phyloP scores from a whole-genome alignment of 78 protist species.

The Polysphondylium violaceum region DNA sequence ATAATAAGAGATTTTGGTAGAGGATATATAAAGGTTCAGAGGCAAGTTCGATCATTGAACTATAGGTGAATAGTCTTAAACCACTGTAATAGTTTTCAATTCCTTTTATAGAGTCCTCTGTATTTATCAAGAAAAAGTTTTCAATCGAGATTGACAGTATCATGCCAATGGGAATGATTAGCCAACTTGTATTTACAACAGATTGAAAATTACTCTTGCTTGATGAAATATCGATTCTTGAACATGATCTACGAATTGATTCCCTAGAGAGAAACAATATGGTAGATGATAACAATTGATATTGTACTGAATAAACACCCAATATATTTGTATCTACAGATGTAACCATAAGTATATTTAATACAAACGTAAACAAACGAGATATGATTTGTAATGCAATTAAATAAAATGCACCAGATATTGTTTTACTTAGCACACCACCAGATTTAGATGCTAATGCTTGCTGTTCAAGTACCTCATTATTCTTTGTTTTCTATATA shows the following conservation, averaged over 20 bases:
- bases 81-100: conserved; percentile 24
- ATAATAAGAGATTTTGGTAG: conserved; percentile 39
- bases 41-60: conserved; percentile 20
- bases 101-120: background rate
- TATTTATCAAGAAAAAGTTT: background rate
- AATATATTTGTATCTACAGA: conserved; percentile 26
- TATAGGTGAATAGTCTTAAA: conserved; percentile 17
- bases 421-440: background rate
- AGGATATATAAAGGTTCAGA: conserved; percentile 66
- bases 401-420: conserved; percentile 51
- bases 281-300: conserved; percentile 44
- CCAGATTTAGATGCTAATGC: too few relatives aligned
- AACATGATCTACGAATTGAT: conserved; percentile 67
- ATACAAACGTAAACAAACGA: conserved; percentile 46
- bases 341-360: conserved; percentile 31
- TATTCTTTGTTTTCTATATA: too few relatives aligned
- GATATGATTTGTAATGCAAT: conserved; percentile 49
- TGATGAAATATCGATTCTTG: background rate
- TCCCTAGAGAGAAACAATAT: conserved; percentile 56
- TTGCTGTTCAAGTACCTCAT: too few relatives aligned
- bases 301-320: conserved; percentile 55
- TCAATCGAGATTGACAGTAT: background rate
- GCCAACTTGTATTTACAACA: conserved; percentile 28
- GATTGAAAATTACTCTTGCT: background rate
- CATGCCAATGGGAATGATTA: conserved; percentile 45